Base-by-base conservation (phyloP, 306 rosid species). In the Cucurbita ficifolia region DNA sequence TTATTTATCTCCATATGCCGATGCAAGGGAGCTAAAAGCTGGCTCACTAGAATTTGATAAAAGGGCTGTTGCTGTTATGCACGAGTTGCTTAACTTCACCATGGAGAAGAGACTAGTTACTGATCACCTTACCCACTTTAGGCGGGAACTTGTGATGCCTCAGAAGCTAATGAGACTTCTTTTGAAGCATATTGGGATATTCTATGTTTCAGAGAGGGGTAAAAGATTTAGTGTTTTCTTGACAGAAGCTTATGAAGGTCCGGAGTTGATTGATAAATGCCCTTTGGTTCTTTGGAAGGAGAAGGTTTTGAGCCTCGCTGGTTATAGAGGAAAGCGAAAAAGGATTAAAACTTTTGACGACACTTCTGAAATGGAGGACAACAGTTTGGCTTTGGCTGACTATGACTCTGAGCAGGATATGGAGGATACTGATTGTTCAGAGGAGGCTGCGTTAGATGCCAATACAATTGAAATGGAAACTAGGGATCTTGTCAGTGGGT, bases 151-250 rank as follows among this genome's bases (percentile, higher is more conserved):
- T 10, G 89, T 86, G 69, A 87, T 93, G 98, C 98, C 97, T 65
- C 97, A 90, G 78, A 93, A 87, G 83, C 80, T 93, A 50, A 93
- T 90, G 97, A 90, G 94, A 74, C 89, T 93, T 78, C 82, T 93
- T 79, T 76, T 93, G 76, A 93, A 90, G 84, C 96, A 90, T 74
- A 77, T 85, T 69, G 96, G 97, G 39, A 86, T 93, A 5, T 93
- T 93, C 79, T 90, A 90, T 72, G 98, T 93, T 3, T 90, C 96
- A 0, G 98, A 93, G 92, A 86, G 97, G 55, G 97, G 98, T 77
- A 90, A 88, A 91, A 84, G 98, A 80, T 89, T 88, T 74, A 84
- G 89, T 52, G 96, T 93, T 72, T 88, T 88, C 81, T 77, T 93
- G 48, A 90, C 83, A 0, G 96, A 89, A 77, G 96, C 92, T 59